Evolutionary conservation across 805 yeast species (phyloP), one percentile per base, ranked within the genome.

Genomic region (Barnettozyma botsteinii): DNA sequence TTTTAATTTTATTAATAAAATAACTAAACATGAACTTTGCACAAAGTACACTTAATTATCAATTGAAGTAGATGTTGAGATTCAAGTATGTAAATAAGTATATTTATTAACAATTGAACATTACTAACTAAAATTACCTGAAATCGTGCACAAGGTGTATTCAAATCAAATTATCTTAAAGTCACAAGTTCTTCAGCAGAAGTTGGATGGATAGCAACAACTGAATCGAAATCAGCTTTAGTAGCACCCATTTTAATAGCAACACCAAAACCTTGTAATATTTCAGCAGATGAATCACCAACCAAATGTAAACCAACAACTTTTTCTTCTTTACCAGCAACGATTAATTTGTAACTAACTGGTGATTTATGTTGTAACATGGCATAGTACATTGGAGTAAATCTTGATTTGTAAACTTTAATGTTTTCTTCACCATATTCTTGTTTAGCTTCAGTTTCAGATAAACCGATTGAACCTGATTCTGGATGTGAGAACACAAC

Each of bases 221-320:
- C 85, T 61, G 69, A 79, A 66, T 93, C 99, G 50, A 93, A 93
- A 62, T 93, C 97, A 33, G 77, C 77, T 71, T 93, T 93, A 27
- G 99, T 93, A 31, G 98, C 98, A 25, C 99, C 99, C 98, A 93
- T 93, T 69, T 89, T 89, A 49, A 93, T 69, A 37, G 98, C 98
- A 40, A 89, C 98, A 44, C 98, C 98, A 57, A 93, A 93, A 28
- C 98, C 99, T 72, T 93, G 99, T 54, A 93, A 73, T 43, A 93
- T 89, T 65, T 93, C 99, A 24, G 95, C 79, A 38, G 93, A 78
- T 8, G 77, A 66, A 56, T 89, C 98, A 46, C 99, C 99, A 51
- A 89, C 85, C 41, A 93, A 65, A 64, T 93, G 98, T 51, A 93
- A 67, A 22, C 99, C 99, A 46, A 93, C 94, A 41, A 93, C 96